These are phyloP conservation scores for Rhodotorula sp. DNA, from an alignment of 1,284 basidiomycete species.

Conservation along the genomic window DNA sequence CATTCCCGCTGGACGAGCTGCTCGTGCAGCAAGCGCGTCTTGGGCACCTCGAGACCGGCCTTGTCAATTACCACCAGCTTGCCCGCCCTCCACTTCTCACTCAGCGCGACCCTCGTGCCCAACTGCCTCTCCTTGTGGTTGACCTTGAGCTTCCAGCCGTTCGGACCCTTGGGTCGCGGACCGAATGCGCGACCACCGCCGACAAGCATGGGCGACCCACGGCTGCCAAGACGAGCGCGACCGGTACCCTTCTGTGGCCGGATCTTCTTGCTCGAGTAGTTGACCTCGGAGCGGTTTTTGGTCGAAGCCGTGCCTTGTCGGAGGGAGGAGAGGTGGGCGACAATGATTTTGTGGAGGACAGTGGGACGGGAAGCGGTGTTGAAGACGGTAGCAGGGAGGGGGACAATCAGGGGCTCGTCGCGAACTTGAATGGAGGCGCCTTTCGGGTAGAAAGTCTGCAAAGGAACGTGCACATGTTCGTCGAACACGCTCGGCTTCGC, in stretches of 20 bases:
- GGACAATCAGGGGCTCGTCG: conserved; percentile 55
- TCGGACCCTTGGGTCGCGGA: conserved; percentile 39
- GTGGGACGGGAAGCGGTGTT: conserved; percentile 81
- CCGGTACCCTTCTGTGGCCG: conserved; percentile 90
- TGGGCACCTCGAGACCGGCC: conserved; percentile 22
- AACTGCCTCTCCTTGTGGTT: conserved; percentile 41
- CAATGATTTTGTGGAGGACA: conserved; percentile 88
- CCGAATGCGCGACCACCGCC: conserved; percentile 67
- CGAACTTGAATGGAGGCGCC: conserved; percentile 2
- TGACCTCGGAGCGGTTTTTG: conserved; percentile 86
- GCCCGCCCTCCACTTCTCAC: conserved; percentile 40
- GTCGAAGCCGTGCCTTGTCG: conserved; percentile 88
- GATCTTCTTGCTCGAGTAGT: conserved; percentile 83
- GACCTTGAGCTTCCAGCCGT: conserved; percentile 39
- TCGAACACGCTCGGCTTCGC: conserved; percentile 24
- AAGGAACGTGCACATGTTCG: conserved; percentile 35
- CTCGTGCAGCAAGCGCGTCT: conserved; percentile 25
- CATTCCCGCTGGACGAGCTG: conserved; percentile 22
- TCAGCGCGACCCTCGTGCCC: conserved; percentile 37
- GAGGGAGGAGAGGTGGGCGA: conserved; percentile 81
- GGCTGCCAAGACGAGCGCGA: conserved; percentile 82
- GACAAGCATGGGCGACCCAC: conserved; percentile 80
- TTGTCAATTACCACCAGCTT: conserved; percentile 33
- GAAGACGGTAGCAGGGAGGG: conserved; percentile 80
- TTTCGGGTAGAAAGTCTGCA: conserved; percentile 19